A percentile compares a stretch with the other conserved stretches of the same genome.
Evolutionary conservation across 257 asterid genomes (phyloP).

Genomic region (Voacanga thouarsii): DNA sequence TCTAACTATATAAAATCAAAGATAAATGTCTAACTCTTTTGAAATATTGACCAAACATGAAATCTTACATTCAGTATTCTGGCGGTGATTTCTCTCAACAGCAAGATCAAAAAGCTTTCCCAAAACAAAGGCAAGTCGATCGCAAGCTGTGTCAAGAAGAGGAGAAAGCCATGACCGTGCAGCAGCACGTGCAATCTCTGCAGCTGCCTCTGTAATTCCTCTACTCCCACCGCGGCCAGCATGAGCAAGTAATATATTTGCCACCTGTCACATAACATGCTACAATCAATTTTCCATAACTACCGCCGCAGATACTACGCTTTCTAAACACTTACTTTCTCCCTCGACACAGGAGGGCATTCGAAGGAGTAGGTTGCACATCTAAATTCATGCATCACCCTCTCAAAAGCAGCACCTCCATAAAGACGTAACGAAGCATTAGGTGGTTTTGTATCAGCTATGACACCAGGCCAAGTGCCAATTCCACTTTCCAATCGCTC

Average conservation of each 20-base stretch:
- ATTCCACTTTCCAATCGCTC: slow-evolving; percentile 80
- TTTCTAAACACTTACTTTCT: slow-evolving; percentile 49
- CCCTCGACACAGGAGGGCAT: slow-evolving; percentile 89
- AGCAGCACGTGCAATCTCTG: slow-evolving; percentile 93
- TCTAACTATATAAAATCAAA: too few relatives aligned
- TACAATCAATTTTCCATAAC: slow-evolving; percentile 7
- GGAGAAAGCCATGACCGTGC: slow-evolving; percentile 96
- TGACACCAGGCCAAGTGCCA: slow-evolving; percentile 93
- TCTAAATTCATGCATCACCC: slow-evolving; percentile 95
- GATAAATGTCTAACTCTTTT: not conserved
- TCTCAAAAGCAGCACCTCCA: slow-evolving; percentile 98
- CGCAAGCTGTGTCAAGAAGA: slow-evolving; percentile 94
- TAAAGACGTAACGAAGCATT: slow-evolving; percentile 80
- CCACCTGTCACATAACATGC: slow-evolving; percentile 60
- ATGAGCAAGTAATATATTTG: slow-evolving; percentile 95
- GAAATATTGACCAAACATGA: not conserved
- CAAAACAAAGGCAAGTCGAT: slow-evolving; percentile 79
- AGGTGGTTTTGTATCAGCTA: slow-evolving; percentile 65
- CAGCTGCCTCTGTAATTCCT: slow-evolving; percentile 94
- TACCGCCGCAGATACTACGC: not conserved
- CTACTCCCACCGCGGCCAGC: slow-evolving; percentile 86
- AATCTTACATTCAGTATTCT: slow-evolving; percentile 50
- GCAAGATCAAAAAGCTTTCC: slow-evolving; percentile 83
- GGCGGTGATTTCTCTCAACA: slow-evolving; percentile 61
- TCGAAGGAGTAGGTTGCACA: slow-evolving; percentile 89